A percentile compares a stretch with the other conserved stretches of the same genome.
Evolutionary conservation across 2,329 filamentous ascomycete species (phyloP).

Genomic region (Sordariomycetes sp.): DNA sequence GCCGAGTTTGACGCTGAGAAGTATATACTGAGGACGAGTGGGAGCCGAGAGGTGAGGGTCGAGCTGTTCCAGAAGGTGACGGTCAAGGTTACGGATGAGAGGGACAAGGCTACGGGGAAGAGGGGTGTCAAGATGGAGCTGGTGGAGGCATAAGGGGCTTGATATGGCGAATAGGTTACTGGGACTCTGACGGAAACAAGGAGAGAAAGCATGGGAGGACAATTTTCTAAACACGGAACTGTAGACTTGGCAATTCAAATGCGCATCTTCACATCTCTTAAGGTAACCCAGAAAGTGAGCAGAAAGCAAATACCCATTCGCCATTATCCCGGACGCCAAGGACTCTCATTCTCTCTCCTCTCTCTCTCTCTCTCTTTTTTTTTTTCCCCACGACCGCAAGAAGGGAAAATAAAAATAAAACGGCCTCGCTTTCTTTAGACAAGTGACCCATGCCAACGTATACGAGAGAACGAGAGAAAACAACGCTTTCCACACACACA

Average conservation of each 20-base stretch:
- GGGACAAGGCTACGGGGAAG: slow-evolving; percentile 94
- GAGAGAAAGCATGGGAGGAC: no score
- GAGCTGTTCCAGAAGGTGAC: slow-evolving; percentile 87
- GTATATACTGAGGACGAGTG: slow-evolving; percentile 56
- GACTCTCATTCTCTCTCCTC: neutral
- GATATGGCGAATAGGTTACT: neutral
- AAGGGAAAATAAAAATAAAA: no score
- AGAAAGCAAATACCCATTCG: neutral
- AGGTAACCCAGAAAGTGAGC: neutral
- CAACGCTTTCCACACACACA: neutral
- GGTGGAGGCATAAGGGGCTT: slow-evolving; percentile 17
- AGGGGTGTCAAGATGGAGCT: slow-evolving; percentile 71
- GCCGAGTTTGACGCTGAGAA: slow-evolving; percentile 76
- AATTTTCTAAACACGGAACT: neutral
- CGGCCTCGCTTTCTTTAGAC: neutral
- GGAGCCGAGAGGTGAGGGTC: slow-evolving; percentile 43
- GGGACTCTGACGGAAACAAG: neutral
- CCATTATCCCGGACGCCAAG: neutral
- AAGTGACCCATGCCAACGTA: neutral
- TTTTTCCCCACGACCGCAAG: no score
- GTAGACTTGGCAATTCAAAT: neutral
- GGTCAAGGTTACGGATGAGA: slow-evolving; percentile 81
- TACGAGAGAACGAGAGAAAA: neutral
- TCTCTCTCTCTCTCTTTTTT: neutral
- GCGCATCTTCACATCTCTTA: neutral